phyloP scores from a whole-genome alignment of 1,139 yeast species.

The Taphrina pruni region DNA sequence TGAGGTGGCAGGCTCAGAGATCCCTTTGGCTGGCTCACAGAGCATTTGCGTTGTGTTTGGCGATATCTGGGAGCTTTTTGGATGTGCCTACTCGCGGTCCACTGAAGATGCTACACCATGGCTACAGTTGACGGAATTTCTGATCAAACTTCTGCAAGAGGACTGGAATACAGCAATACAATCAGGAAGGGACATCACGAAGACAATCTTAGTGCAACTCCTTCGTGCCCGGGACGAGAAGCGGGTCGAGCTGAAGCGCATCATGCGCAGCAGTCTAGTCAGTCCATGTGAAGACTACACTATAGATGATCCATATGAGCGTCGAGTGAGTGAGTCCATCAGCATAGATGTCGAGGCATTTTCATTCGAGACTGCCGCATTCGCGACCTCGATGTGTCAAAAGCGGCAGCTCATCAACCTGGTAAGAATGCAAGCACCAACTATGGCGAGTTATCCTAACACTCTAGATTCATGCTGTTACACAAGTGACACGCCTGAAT shows the following conservation, averaged over 20 bases:
- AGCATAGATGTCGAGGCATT: neutral
- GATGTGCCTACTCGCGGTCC: conserved; percentile 2
- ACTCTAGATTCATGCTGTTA: conserved; percentile 2
- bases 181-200: conserved; percentile 11
- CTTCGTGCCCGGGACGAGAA: conserved; percentile 8
- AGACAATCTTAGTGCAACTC: conserved; percentile 1
- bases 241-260: conserved; percentile 13
- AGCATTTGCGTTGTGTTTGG: conserved; percentile 19
- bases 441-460: neutral
- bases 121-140: conserved; percentile 7
- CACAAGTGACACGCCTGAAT: conserved; percentile 10
- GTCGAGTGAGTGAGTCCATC: neutral
- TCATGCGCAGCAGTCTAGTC: neutral
- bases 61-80: conserved; percentile 20
- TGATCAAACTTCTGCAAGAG: conserved; percentile 1
- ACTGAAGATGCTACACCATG: neutral
- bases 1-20: conserved; percentile 1
- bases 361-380: neutral
- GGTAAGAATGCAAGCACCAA: neutral
- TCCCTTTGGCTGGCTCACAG: conserved; percentile 25
- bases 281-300: conserved; percentile 17
- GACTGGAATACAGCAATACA: conserved; percentile 2
- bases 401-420: conserved; percentile 2
- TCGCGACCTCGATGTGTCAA: neutral
- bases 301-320: conserved; percentile 1